phyloP scores from a whole-genome alignment of 805 yeast species.

The Hemisphaericaspora nanyangensis region DNA sequence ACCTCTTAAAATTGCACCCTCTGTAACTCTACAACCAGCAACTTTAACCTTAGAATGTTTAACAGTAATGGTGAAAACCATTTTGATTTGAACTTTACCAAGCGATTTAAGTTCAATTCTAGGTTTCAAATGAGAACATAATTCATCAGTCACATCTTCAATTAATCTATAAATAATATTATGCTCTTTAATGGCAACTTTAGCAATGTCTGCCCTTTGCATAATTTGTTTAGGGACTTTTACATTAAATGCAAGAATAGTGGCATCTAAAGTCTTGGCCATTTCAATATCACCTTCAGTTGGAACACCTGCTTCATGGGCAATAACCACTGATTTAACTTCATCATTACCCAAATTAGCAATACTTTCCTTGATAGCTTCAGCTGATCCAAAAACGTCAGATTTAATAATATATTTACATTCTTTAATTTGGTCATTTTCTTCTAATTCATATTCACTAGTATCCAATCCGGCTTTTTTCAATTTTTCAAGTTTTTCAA shows the following conservation, averaged over 20 bases:
- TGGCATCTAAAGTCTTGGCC: conserved; percentile 49
- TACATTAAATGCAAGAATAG: conserved; percentile 75
- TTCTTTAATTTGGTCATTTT: conserved; percentile 21
- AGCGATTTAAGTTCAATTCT: conserved; percentile 59
- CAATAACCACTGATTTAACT: conserved; percentile 65
- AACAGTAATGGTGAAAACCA: conserved; percentile 64
- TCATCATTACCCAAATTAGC: conserved; percentile 83
- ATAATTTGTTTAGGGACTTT: conserved; percentile 61
- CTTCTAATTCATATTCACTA: conserved; percentile 38
- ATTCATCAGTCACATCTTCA: conserved; percentile 70
- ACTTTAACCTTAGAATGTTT: conserved; percentile 56
- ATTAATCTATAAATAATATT: conserved; percentile 85
- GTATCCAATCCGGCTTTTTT: conserved; percentile 57
- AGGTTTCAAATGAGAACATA: conserved; percentile 61
- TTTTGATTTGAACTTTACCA: conserved; percentile 67
- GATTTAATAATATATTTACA: conserved; percentile 73
- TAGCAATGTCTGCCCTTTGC: conserved; percentile 52
- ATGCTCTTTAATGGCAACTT: conserved; percentile 58
- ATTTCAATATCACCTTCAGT: conserved; percentile 39
- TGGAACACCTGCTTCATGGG: conserved; percentile 78
- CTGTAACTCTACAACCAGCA: conserved; percentile 83
- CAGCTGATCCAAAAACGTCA: conserved; percentile 93
- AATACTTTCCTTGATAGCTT: conserved; percentile 84
- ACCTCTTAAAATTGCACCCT: conserved; percentile 64
- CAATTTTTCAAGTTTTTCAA: conserved; percentile 53